Evolutionary conservation across 208 protist species (phyloP).

Genomic region (Porcisia hertigi): DNA sequence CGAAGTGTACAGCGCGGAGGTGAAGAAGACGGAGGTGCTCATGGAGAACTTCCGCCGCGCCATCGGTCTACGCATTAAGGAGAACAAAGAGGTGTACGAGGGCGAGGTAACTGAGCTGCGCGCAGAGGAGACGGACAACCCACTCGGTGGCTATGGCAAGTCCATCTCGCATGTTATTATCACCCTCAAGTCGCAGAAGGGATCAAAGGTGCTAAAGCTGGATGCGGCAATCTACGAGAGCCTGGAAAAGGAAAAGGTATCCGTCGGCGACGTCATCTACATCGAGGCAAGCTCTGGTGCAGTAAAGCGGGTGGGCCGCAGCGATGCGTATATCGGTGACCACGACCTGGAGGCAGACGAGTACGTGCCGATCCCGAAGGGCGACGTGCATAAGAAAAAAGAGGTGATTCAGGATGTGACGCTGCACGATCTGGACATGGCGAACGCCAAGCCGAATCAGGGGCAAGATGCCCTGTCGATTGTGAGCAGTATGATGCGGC

Average conservation of each 20-base stretch:
- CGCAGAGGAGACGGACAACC: conserved; percentile 98
- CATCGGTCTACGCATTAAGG: conserved; percentile 99
- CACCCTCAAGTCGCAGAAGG: conserved; percentile 98
- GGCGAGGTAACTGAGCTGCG: conserved; percentile 99
- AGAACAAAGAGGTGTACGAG: conserved; percentile 99
- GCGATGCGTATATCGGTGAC: conserved; percentile 96
- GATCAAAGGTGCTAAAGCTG: conserved; percentile 98
- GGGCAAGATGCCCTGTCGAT: conserved; percentile 97
- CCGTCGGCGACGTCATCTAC: conserved; percentile 99
- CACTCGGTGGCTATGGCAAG: conserved; percentile 98
- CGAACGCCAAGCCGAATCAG: conserved; percentile 97
- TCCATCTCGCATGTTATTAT: conserved; percentile 98
- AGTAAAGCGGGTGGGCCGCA: conserved; percentile 97
- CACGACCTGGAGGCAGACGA: conserved; percentile 99
- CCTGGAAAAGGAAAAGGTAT: conserved; percentile 98
- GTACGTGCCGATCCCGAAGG: conserved; percentile 99
- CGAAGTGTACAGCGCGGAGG: conserved; percentile 99
- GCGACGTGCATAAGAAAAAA: conserved; percentile 99
- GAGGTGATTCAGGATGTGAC: conserved; percentile 99
- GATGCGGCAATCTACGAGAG: conserved; percentile 99
- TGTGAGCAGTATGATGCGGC: conserved; percentile 98
- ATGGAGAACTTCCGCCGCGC: conserved; percentile 99
- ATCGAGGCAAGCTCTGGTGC: conserved; percentile 99
- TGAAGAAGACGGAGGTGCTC: conserved; percentile 99
- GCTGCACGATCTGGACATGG: conserved; percentile 99